phyloP scores from a whole-genome alignment of 305 asterid genomes.

The Solanum hybrid region DNA sequence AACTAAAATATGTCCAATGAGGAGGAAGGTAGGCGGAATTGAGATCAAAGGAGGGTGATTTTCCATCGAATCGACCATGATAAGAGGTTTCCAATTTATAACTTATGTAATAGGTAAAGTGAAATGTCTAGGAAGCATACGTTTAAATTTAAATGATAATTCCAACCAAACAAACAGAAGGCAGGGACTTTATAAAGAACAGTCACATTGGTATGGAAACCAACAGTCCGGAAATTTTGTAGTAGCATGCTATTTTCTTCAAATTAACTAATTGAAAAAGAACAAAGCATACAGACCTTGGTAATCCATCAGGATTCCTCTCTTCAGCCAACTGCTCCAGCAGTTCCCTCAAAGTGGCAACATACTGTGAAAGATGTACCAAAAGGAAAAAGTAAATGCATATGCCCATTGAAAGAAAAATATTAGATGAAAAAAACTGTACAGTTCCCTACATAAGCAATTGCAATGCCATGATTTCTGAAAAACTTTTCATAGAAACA shows the following conservation, averaged over 20 bases:
- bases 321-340: slow-evolving; percentile 82
- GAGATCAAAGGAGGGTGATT: neutral
- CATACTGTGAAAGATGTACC: slow-evolving; percentile 44
- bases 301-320: slow-evolving; percentile 67
- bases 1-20: neutral
- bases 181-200: neutral
- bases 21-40: neutral
- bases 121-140: neutral
- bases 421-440: neutral
- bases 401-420: neutral
- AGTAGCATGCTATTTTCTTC: neutral
- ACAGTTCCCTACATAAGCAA: neutral
- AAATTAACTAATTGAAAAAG: neutral
- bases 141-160: neutral
- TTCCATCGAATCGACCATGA: neutral
- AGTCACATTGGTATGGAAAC: neutral
- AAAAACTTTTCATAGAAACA: neutral
- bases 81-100: neutral
- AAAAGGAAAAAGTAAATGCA: neutral
- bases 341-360: slow-evolving; percentile 70
- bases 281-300: slow-evolving; percentile 40
- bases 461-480: neutral
- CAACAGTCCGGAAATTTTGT: neutral
- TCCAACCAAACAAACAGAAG: neutral
- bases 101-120: neutral